A percentile compares a stretch with the other conserved stretches of the same genome.
Conservation (phyloP, 2,329 filamentous ascomycete genomes). For the Laburnicola sp. region DNA sequence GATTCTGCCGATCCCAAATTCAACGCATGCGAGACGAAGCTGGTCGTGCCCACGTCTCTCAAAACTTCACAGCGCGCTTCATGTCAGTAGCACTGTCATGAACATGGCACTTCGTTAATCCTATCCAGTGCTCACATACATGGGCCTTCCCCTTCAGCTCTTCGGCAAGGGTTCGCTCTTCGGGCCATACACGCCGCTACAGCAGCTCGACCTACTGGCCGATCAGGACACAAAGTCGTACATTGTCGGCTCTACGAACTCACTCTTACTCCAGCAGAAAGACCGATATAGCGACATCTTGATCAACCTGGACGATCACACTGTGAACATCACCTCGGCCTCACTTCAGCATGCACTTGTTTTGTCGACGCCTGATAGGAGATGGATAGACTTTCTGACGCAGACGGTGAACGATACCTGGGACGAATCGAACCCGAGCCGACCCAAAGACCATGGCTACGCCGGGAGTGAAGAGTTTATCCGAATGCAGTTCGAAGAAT, state of each 20-base stretch:
- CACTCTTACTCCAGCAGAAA: slow-evolving; percentile 86
- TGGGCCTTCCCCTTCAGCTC: slow-evolving; percentile 91
- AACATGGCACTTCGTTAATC: slow-evolving; percentile 25
- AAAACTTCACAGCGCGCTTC: slow-evolving; percentile 91
- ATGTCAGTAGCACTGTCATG: slow-evolving; percentile 45
- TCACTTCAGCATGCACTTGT: slow-evolving; percentile 74
- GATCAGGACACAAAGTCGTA: slow-evolving; percentile 96
- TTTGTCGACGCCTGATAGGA: slow-evolving; percentile 82
- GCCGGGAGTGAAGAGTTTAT: slow-evolving; percentile 97
- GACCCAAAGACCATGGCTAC: slow-evolving; percentile 94
- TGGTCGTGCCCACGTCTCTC: slow-evolving; percentile 78
- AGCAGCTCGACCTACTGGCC: slow-evolving; percentile 91
- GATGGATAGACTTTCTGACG: slow-evolving; percentile 96
- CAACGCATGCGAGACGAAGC: slow-evolving; percentile 75
- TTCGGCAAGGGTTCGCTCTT: slow-evolving; percentile 97
- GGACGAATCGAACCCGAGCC: slow-evolving; percentile 85
- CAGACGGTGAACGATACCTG: slow-evolving; percentile 94
- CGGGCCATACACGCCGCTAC: slow-evolving; percentile 92
- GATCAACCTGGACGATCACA: slow-evolving; percentile 91
- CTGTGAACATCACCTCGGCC: slow-evolving; percentile 78
- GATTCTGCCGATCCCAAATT: slow-evolving; percentile 95
- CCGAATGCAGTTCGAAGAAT: slow-evolving; percentile 94
- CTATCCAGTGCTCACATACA: slow-evolving; percentile 74
- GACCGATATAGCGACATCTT: slow-evolving; percentile 96
- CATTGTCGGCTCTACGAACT: slow-evolving; percentile 96